Percentiles rank a stretch among this genome's conserved stretches.
These are phyloP conservation scores for Phaffia tasmanica DNA, from an alignment of 768 basidiomycete genomes.

Conservation along the genomic window DNA sequence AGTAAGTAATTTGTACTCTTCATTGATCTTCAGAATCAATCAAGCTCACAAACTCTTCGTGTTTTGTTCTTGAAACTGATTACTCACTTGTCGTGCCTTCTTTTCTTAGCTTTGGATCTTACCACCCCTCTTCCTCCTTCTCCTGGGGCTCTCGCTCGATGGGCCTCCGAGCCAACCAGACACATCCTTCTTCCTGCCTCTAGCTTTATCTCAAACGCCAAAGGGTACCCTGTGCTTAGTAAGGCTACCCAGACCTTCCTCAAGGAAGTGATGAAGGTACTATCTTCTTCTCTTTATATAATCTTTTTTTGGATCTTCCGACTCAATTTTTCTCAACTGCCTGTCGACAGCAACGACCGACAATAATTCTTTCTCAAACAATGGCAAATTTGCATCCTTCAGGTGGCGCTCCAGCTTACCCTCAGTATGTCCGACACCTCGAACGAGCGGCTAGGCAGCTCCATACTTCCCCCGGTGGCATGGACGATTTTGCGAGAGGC, in stretches of 20 bases:
- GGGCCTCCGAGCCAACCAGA: constrained; percentile 87
- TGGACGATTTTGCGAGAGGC: constrained; percentile 80
- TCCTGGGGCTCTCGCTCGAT: constrained; percentile 63
- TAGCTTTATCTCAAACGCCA: constrained; percentile 86
- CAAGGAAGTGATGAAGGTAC: constrained; percentile 73
- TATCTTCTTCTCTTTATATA: constrained; percentile 29
- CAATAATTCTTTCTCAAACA: constrained; percentile 66
- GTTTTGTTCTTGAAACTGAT: neutral
- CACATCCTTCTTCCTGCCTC: constrained; percentile 79
- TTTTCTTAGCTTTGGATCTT: constrained; percentile 67
- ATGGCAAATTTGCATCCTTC: constrained; percentile 53
- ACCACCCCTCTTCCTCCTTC: constrained; percentile 74
- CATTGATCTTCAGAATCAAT: constrained; percentile 32
- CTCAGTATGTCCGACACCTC: constrained; percentile 54
- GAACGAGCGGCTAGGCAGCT: constrained; percentile 29
- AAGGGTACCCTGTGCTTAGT: constrained; percentile 92
- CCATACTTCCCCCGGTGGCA: constrained; percentile 50
- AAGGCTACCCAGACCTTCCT: constrained; percentile 88
- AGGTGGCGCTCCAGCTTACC: constrained; percentile 78
- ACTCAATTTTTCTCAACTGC: constrained; percentile 23
- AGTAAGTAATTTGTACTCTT: constrained; percentile 32
- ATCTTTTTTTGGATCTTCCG: neutral
- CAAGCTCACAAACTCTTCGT: neutral
- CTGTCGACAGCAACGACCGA: constrained; percentile 62
- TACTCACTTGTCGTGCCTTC: neutral